Base-by-base conservation (phyloP, 495 filamentous ascomycete genomes). In the Haplographium delicatum region DNA sequence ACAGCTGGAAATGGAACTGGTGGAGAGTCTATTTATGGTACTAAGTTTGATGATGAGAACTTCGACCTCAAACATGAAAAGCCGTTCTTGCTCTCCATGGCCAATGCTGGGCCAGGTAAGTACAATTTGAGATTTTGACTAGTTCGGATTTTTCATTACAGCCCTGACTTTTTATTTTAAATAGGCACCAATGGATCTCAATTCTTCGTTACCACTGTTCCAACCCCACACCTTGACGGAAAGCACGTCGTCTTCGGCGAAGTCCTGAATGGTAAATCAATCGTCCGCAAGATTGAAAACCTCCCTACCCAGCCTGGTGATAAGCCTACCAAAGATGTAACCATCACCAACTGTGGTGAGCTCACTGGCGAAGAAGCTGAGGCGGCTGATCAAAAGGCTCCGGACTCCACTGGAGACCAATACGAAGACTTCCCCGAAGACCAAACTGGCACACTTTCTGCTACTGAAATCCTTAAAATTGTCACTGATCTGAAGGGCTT, bases 221-320 rank as follows among this genome's bases (percentile, higher is more conserved):
- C 80, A 7, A 99, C 93, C 1, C 89, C 91, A 23, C 93, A 98
- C 67, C 80, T 99, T 10, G 89, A 99, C 65, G 79, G 82, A 61
- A 99, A 97, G 73, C 93, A 99, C 70, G 93, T 99, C 49, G 93
- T 99, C 50, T 99, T 97, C 69, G 93, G 93, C 54, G 85, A 97
- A 69, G 91, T 99, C 35, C 74, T 96, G 57, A 84, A 81, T 28
- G 94, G 94, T 56, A 97, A 96, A 72, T 89, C 86, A 44, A 73
- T 96, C 20, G 79, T 97, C 20, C 83, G 93, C 38, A 84, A 91
- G 66, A 84, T 97, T 62, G 93, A 99, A 70, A 90, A 91, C 65
- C 68, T 91, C 60, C 65, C 68, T n/a, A 95, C 89, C 3, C 73
- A 83, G 54, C 72, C 70, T 38, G 72, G 65, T 58, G 93, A 99